phyloP scores from a whole-genome alignment of 139 green algal species.

The Gonium pectorale region DNA sequence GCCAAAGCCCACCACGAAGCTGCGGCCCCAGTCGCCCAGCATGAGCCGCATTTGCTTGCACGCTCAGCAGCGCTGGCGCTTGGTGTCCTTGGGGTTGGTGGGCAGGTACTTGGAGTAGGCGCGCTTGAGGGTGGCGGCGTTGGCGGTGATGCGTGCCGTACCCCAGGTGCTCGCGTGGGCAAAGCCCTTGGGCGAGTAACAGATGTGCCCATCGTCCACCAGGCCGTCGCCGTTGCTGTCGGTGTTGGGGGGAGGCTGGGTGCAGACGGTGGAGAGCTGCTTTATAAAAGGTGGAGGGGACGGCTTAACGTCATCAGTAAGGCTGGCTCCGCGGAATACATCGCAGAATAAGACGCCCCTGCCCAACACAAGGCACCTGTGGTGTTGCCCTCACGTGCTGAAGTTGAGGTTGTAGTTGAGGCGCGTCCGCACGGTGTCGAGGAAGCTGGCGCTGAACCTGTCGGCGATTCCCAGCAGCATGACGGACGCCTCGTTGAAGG shows the following conservation, averaged over 20 bases:
- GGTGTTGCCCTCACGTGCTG: conserved; percentile 1
- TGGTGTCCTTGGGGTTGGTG: background rate
- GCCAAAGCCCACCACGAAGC: conserved; percentile 19
- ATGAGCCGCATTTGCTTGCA: conserved; percentile 16
- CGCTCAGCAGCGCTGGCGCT: conserved; percentile 24
- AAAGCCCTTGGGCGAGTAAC: conserved; percentile 14
- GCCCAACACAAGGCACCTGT: no score
- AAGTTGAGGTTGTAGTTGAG: conserved; percentile 11
- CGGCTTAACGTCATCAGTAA: no score
- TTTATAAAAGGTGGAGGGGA: no score
- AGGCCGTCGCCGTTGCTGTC: conserved; percentile 24
- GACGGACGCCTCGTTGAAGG: conserved; percentile 7
- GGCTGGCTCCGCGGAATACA: no score
- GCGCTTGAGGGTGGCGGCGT: conserved; percentile 17
- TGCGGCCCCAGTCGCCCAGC: conserved; percentile 40
- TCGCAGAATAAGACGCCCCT: no score
- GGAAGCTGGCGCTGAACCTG: background rate
- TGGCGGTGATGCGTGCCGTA: conserved; percentile 18
- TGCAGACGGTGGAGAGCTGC: background rate
- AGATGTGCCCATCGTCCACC: conserved; percentile 5
- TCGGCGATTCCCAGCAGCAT: conserved; percentile 31
- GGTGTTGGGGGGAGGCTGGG: background rate
- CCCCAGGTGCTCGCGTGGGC: conserved; percentile 1
- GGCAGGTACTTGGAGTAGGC: conserved; percentile 1
- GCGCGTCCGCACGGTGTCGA: background rate